A percentile compares a stretch with the other conserved stretches of the same genome.
Evolutionary conservation across 176 grass and related monocot genomes (phyloP).

Genomic region (Tillandsia fasciculata): DNA sequence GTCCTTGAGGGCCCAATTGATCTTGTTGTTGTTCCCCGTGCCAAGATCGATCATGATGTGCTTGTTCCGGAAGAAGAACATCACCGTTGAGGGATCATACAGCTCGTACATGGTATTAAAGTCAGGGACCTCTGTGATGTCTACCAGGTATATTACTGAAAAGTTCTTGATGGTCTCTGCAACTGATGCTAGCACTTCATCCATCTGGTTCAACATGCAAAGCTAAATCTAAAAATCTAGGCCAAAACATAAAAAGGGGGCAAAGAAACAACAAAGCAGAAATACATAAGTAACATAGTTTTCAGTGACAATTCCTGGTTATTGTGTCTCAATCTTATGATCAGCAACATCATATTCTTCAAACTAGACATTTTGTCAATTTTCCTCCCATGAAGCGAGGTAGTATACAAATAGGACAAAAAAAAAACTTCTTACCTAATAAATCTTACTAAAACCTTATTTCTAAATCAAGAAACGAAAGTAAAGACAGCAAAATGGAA

Average conservation of each 20-base stretch:
- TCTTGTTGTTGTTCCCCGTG: conserved; percentile 98
- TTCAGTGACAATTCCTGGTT: too few species aligned
- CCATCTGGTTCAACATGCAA: conserved; percentile 45
- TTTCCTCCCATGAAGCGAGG: too few species aligned
- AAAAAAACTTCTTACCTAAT: too few species aligned
- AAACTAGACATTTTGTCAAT: too few species aligned
- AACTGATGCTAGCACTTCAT: conserved; percentile 63
- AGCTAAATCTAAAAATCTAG: background rate
- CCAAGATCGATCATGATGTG: conserved; percentile 98
- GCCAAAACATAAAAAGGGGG: background rate
- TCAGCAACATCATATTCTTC: too few species aligned
- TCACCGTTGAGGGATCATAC: conserved; percentile 75
- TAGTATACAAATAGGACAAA: too few species aligned
- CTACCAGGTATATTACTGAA: conserved; percentile 67
- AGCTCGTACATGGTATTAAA: conserved; percentile 96
- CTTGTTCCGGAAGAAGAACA: conserved; percentile 99
- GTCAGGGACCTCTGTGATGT: conserved; percentile 76
- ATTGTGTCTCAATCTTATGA: too few species aligned
- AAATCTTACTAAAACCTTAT: too few species aligned
- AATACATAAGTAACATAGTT: too few species aligned
- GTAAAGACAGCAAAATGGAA: too few species aligned
- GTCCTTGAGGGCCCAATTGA: conserved; percentile 91
- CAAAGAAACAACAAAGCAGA: background rate
- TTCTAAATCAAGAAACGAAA: too few species aligned
- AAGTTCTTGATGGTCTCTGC: conserved; percentile 95